A percentile compares a stretch with the other conserved stretches of the same genome.
These are phyloP conservation scores for Aspergillus affinis DNA, from an alignment of 495 filamentous ascomycete species.

Conservation along the genomic window DNA sequence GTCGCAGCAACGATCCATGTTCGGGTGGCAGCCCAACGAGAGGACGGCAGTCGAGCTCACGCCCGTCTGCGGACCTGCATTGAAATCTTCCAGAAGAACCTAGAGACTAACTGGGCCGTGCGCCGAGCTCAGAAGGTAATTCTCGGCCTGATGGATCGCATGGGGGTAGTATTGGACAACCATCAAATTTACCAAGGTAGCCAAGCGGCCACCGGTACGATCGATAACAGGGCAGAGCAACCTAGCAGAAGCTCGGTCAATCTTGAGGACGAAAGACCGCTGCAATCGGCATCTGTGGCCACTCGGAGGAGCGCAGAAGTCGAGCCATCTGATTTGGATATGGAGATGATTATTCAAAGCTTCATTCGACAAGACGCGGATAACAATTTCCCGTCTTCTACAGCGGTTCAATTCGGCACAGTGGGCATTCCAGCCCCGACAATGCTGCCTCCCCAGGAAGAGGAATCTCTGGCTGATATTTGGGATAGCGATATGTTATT, in stretches of 20 bases:
- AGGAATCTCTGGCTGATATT: not conserved
- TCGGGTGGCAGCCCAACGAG: conserved; percentile 34
- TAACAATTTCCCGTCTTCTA: conserved; percentile 5
- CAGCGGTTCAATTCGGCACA: not conserved
- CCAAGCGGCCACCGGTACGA: too few relatives aligned
- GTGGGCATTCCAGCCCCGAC: not conserved
- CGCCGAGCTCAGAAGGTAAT: conserved; percentile 33
- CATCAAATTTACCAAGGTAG: too few relatives aligned
- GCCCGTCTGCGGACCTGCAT: conserved; percentile 26
- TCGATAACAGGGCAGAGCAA: too few relatives aligned
- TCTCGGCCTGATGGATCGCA: conserved; percentile 32
- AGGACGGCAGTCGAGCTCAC: conserved; percentile 29
- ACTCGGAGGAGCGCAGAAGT: conserved; percentile 5
- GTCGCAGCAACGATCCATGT: conserved; percentile 38
- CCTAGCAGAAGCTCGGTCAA: too few relatives aligned
- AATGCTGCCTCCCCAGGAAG: not conserved
- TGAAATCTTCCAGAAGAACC: conserved; percentile 29
- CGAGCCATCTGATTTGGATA: conserved; percentile 31
- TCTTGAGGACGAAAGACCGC: not conserved
- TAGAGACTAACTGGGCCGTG: conserved; percentile 34
- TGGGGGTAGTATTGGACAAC: conserved; percentile 25
- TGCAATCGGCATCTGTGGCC: too few relatives aligned
- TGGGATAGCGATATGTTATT: conserved; percentile 27
- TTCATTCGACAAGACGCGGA: conserved; percentile 26
- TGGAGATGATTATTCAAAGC: conserved; percentile 36